Evolutionary conservation across 2,329 filamentous ascomycete species (phyloP), one percentile per base, ranked within the genome.

Genomic region (Phyllosticta citrichinensis): DNA sequence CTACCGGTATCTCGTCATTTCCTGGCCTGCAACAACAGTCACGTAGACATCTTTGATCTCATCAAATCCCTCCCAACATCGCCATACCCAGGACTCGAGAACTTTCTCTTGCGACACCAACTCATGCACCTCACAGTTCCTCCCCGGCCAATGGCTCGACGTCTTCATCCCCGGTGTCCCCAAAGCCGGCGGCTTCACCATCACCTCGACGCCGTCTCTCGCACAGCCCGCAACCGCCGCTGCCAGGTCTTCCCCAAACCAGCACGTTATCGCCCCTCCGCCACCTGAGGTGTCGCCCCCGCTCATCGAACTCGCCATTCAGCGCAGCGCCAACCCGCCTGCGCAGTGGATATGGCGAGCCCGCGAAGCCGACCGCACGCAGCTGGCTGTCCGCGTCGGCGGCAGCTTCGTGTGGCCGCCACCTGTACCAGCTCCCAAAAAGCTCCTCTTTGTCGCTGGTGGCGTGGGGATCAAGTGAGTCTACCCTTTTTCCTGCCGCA

Each of bases 61-160:
- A 22, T 56, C 12, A 6, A 4, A 2, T 33, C 6, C 17, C 40
- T 2, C 17, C 12, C 40, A 2, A n/a, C 40, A 47, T 8, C n/a
- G 5, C 40, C 40, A 47, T 17, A n/a, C 17, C 33, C 17, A 17
- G n/a, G 4, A 12, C 17, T n/a, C 40, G 6, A 24, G 5, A 8
- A 10, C 40, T 24, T n/a, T 12, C 33, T 14, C 12, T 19, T 6
- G n/a, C 4, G 5, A 4, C 40, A 47, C 40, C 40, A n/a, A n/a
- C 40, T 47, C 3, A 47, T 8, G n/a, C 40, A n/a, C 5, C 14
- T 14, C 17, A 52, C 72, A 88, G 80, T 95, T 94, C 74, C 79
- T 85, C 5, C 84, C 91, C 5, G 91, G 91, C 59, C 91, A 96
- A 78, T 96, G 91, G 89, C 81, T 96, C 61, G 91, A 96, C 71